Evolutionary conservation across 257 asterid genomes (phyloP).

Genomic region (Leptodermis oblonga): DNA sequence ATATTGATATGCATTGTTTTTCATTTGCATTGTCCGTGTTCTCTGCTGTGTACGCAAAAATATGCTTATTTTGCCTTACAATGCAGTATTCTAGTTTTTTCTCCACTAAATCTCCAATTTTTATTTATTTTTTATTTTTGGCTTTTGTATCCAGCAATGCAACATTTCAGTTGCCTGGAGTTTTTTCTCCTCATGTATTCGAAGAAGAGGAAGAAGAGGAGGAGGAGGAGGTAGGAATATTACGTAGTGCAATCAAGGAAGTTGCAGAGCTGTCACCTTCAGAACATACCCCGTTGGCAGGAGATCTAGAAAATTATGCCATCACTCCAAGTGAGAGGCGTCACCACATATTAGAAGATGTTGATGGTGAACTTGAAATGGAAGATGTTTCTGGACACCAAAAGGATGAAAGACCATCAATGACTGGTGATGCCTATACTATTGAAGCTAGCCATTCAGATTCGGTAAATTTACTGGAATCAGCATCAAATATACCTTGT

Average conservation of each 20-base stretch:
- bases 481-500: conserved; percentile 31
- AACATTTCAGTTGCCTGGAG: conserved; percentile 42
- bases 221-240: conserved; percentile 65
- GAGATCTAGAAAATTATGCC: conserved; percentile 47
- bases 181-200: conserved; percentile 33
- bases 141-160: conserved; percentile 35
- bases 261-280: conserved; percentile 39
- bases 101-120: not conserved
- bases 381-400: conserved; percentile 88
- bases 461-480: conserved; percentile 28
- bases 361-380: conserved; percentile 99
- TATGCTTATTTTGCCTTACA: not conserved
- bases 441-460: conserved; percentile 24
- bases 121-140: too few species aligned
- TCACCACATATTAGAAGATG: conserved; percentile 84
- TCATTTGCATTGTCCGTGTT: not conserved
- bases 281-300: conserved; percentile 41
- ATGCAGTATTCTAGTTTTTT: not conserved
- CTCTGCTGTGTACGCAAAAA: not conserved
- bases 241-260: conserved; percentile 35
- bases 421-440: conserved; percentile 24
- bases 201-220: conserved; percentile 58
- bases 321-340: conserved; percentile 77
- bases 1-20: not conserved
- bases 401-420: conserved; percentile 50